Evolutionary conservation across 495 filamentous ascomycete genomes (phyloP), one percentile per base, ranked within the genome.

Genomic region (Talaromyces adpressus): DNA sequence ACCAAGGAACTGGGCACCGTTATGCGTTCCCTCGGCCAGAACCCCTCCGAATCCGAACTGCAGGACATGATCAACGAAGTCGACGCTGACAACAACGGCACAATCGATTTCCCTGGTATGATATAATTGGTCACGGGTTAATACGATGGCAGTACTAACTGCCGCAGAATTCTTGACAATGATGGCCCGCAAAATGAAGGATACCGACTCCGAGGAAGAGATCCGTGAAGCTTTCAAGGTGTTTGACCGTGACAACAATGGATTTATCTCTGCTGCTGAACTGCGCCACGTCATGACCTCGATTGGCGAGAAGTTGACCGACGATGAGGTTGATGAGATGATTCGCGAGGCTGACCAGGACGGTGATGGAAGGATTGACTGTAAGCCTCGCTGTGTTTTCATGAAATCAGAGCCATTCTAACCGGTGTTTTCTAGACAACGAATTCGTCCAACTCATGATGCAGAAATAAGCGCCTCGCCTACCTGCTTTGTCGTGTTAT

Each of bases 31-130:
- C 87, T 98, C 64, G 94, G 94, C 79, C 95, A 98, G 80, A 98
- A 98, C 82, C 94, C 95, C 64, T 96, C 92, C 72, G 93, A 98
- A 82, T 96, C 93, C 61, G 94, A 98, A 79, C 83, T 98, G 66
- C 95, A 98, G 81, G 95, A 98, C 75, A 98, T 98, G 94, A 98
- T 98, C 83, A 97, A 98, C 82, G 95, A 98, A 82, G 95, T 98
- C 63, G 94, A 98, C 71, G 92, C 94, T 72, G 93, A 98, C 82
- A 98, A 97, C 86, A 98, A 98, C 74, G 94, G 94, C 79, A 98
- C 94, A 66, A 98, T 98, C 69, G 95, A 98, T 77, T 98, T 98
- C 79, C 93, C 93, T 70, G 93, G 93, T 96, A 88, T 63, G 81
- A 65, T 67, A 66, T 53, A 39, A 32, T 34, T 12, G 52, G 41